Base-by-base conservation (phyloP, 2,329 filamentous ascomycete genomes). In the Didymella segeticola region DNA sequence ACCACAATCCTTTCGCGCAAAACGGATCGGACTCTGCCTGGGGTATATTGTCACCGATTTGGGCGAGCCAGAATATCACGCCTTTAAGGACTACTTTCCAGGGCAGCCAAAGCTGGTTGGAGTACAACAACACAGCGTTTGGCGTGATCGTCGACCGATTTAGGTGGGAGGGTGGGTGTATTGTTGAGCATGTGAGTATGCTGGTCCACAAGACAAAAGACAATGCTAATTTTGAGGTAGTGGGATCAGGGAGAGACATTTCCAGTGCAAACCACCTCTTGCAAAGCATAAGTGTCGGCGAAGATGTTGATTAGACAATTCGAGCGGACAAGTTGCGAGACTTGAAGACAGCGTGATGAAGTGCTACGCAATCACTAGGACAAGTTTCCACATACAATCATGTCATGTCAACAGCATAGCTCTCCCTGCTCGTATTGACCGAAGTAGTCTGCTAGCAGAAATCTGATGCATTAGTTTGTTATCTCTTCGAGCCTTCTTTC, bases 181-280 rank as follows among this genome's bases (percentile, higher is more conserved):
- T 72, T 42, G 68, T 55, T 57, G 69, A 71, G 47, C 68, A 72
- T 58, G 68, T 66, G 53, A 65, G 68, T 69, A 8, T 49, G 41
- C 7, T 34, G 17, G 9, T 5, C 25, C 5, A 26, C 25, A 5
- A n/a, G n/a, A 19, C 3, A 26, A 9, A 26, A 25, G 5, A 11
- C 7, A 5, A 27, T 9, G 36, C 46, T 47, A 19, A 48, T 27
- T 30, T 23, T 29, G 23, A 17, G 14, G 19, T 25, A 70, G 66
- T 70, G 68, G 68, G 68, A 70, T 34, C 59, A 64, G 43, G 60
- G 60, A 12, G 68, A 69, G 57, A 50, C 26, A 5, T 66, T 63
- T 26, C 65, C 64, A 27, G 14, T 11, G 4, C 9, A 30, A 30
- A n/a, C 25, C 6, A 6, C 6, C 25, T 6, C 25, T 27, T 11